phyloP scores from a whole-genome alignment of 2,329 filamentous ascomycete genomes.

The Cyclaneusma minus region DNA sequence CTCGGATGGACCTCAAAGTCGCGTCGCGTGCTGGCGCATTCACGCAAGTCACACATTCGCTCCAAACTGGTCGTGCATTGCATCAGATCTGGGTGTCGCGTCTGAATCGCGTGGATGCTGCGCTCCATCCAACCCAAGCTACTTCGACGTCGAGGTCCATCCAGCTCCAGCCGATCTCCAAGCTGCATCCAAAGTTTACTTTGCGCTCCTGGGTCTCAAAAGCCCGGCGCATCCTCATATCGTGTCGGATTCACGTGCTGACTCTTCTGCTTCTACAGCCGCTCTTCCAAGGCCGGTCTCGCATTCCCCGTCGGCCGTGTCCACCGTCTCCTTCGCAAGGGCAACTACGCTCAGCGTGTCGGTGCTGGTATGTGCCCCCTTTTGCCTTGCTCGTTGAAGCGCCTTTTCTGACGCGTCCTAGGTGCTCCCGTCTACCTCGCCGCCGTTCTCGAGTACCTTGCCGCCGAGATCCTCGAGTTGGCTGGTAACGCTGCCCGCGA shows the following conservation, averaged over 20 bases:
- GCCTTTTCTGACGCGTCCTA: slow-evolving; percentile 18
- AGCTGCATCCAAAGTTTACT: too few species aligned
- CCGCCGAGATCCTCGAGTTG: slow-evolving; percentile 96
- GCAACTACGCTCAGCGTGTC: slow-evolving; percentile 99
- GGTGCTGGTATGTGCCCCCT: slow-evolving; percentile 56
- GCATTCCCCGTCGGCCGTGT: slow-evolving; percentile 99
- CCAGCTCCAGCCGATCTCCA: too few species aligned
- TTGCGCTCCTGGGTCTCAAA: slow-evolving; percentile 7
- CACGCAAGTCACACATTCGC: too few species aligned
- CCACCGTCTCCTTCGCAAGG: slow-evolving; percentile 96
- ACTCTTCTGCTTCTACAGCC: slow-evolving; percentile 37
- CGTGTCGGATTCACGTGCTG: slow-evolving; percentile 18
- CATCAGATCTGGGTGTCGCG: too few species aligned
- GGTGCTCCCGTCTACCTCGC: slow-evolving; percentile 91
- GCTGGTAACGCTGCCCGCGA: slow-evolving; percentile 97
- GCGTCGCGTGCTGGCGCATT: too few species aligned
- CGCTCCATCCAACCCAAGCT: too few species aligned
- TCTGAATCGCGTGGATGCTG: too few species aligned
- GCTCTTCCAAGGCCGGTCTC: slow-evolving; percentile 97
- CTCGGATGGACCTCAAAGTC: too few species aligned
- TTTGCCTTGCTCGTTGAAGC: slow-evolving; percentile 3
- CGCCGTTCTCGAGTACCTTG: slow-evolving; percentile 94
- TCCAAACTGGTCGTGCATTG: too few species aligned
- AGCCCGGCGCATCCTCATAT: slow-evolving; percentile 4
- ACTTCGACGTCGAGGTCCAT: too few species aligned